A percentile compares a stretch with the other conserved stretches of the same genome.
phyloP scores from a whole-genome alignment of 2,329 filamentous ascomycete genomes.

The Diaporthe ilicicola region DNA sequence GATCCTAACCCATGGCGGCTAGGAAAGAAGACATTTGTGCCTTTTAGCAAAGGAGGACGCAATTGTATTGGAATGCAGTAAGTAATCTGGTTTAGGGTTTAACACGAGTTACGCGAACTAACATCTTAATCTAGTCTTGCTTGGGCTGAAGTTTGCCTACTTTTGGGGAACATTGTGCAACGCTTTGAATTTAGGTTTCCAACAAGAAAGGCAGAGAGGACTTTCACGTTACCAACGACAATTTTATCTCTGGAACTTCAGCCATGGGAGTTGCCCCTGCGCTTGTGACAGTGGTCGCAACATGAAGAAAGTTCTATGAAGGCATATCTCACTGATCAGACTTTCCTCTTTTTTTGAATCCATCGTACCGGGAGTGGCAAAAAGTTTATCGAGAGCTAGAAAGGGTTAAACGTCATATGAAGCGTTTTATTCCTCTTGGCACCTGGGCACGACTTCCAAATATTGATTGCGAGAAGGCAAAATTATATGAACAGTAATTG shows the following conservation, averaged over 20 bases:
- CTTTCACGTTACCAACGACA: not conserved
- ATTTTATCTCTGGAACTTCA: not conserved
- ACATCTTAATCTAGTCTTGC: not conserved
- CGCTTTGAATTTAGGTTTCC: not conserved
- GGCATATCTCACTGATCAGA: not conserved
- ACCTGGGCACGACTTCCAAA: too few species aligned
- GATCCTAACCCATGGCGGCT: not conserved
- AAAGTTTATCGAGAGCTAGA: not conserved
- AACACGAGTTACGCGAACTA: not conserved
- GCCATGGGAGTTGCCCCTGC: not conserved
- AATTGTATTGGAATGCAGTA: not conserved
- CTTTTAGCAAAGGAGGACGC: not conserved
- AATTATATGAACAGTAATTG: too few species aligned
- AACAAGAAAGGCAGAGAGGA: not conserved
- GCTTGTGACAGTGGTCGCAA: not conserved
- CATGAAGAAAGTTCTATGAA: not conserved
- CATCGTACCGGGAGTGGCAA: too few species aligned
- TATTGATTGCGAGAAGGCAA: too few species aligned
- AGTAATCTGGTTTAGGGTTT: not conserved
- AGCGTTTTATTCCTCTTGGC: too few species aligned
- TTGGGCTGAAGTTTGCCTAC: not conserved
- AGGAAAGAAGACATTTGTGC: not conserved
- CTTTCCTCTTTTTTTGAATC: too few species aligned
- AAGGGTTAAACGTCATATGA: too few species aligned
- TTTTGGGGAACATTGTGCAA: not conserved